These are phyloP conservation scores for Pilatotrama ljubarskyi DNA, from an alignment of 768 basidiomycete genomes.

Conservation along the genomic window DNA sequence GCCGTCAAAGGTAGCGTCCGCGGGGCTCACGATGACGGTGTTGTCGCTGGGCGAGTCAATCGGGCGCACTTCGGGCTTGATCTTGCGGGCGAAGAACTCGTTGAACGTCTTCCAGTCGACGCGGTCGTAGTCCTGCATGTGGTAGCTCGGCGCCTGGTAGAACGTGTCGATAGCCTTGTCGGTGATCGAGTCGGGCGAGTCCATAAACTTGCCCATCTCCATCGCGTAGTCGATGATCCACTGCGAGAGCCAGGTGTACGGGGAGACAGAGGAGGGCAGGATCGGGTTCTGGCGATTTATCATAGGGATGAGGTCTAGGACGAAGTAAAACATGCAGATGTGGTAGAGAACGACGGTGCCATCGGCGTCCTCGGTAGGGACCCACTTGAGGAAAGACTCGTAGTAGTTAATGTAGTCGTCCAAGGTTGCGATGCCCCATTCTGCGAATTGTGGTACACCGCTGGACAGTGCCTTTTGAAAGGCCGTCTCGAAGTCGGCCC, in stretches of 20 bases:
- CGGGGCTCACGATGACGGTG: constrained; percentile 17
- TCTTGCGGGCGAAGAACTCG: constrained; percentile 24
- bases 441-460: constrained; percentile 9
- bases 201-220: constrained; percentile 23
- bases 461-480: constrained; percentile 8
- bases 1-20: constrained; percentile 19
- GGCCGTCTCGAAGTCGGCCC: constrained; percentile 5
- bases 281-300: constrained; percentile 11
- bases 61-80: constrained; percentile 14
- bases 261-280: constrained; percentile 5
- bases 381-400: constrained; percentile 19
- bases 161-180: constrained; percentile 11
- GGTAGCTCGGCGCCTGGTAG: constrained; percentile 12
- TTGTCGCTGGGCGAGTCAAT: not conserved
- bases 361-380: constrained; percentile 12
- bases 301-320: constrained; percentile 18
- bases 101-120: constrained; percentile 25
- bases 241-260: constrained; percentile 17
- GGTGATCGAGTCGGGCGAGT: constrained; percentile 18
- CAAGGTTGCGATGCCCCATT: constrained; percentile 14
- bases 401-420: constrained; percentile 21
- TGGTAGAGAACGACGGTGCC: constrained; percentile 14
- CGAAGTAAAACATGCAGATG: constrained; percentile 26
- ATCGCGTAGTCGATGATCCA: constrained; percentile 25
- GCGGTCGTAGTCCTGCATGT: constrained; percentile 20